Conservation (phyloP, 2,329 filamentous ascomycete species). For the Microcera coccophila region DNA sequence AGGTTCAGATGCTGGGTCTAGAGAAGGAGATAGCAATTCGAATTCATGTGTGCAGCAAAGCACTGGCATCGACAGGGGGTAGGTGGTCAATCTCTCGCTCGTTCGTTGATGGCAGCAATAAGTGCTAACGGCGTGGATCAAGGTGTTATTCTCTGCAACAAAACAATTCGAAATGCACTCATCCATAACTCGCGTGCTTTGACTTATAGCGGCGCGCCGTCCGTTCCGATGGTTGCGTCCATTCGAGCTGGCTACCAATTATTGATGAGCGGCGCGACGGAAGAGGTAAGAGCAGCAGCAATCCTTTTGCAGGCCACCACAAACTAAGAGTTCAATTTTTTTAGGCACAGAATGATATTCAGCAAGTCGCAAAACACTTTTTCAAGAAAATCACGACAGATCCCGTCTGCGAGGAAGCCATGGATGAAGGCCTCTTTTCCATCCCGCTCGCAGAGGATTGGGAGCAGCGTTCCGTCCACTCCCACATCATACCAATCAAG, state of each 20-base stretch:
- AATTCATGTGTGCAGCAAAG: conserved; percentile 53
- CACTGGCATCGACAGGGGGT: conserved; percentile 39
- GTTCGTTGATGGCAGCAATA: not conserved
- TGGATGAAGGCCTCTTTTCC: conserved; percentile 23
- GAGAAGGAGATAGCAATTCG: conserved; percentile 47
- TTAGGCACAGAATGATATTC: conserved; percentile 18
- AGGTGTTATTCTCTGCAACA: conserved; percentile 20
- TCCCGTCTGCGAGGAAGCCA: conserved; percentile 20
- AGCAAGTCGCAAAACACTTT: conserved; percentile 27
- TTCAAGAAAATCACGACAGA: conserved; percentile 22
- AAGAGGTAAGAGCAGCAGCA: conserved; percentile 4
- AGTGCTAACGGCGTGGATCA: not conserved
- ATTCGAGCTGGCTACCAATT: conserved; percentile 19
- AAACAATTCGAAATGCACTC: conserved; percentile 14
- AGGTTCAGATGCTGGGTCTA: conserved; percentile 47
- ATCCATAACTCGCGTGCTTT: conserved; percentile 18
- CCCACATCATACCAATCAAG: conserved; percentile 30
- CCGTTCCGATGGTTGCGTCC: conserved; percentile 18
- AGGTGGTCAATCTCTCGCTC: conserved; percentile 2
- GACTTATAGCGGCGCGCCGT: conserved; percentile 19
- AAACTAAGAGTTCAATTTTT: not conserved
- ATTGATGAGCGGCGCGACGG: conserved; percentile 9
- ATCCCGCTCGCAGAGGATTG: conserved; percentile 28
- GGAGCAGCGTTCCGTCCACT: conserved; percentile 18
- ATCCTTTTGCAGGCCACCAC: not conserved